These are phyloP conservation scores for Aspergillus sp. DNA, from an alignment of 2,329 filamentous ascomycete genomes.

Conservation along the genomic window DNA sequence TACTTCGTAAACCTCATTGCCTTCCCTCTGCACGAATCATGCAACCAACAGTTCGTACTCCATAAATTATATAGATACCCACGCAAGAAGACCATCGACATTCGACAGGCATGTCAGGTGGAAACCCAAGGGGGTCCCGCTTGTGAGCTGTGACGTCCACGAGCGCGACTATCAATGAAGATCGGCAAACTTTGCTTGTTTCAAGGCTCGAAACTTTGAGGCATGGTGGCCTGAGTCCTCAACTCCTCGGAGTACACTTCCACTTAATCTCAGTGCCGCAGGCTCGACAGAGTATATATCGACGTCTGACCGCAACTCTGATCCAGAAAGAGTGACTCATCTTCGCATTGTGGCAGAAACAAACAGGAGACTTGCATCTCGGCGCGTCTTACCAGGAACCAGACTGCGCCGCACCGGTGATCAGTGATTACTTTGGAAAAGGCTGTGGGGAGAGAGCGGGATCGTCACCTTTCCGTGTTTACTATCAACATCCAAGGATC, in stretches of 20 bases:
- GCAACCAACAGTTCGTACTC: too few relatives aligned
- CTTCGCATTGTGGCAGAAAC: background rate
- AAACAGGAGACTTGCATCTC: slow-evolving; percentile 10
- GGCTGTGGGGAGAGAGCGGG: slow-evolving; percentile 6
- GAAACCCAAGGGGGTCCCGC: background rate
- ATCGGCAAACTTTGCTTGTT: slow-evolving; percentile 20
- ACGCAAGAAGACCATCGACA: too few relatives aligned
- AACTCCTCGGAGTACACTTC: too few relatives aligned
- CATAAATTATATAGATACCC: too few relatives aligned
- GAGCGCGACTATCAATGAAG: slow-evolving; percentile 15
- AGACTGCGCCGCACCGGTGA: background rate
- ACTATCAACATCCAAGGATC: background rate
- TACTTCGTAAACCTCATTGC: too few relatives aligned
- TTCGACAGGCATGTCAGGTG: background rate
- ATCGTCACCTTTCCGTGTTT: slow-evolving; percentile 3
- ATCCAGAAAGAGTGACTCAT: background rate
- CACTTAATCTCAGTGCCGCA: too few relatives aligned
- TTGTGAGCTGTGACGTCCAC: slow-evolving; percentile 12
- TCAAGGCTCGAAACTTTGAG: background rate
- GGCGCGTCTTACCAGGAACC: slow-evolving; percentile 16
- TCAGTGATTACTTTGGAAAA: background rate
- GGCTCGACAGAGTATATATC: too few relatives aligned
- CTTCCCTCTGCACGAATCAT: too few relatives aligned
- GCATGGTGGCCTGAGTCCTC: background rate
- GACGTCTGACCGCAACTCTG: too few relatives aligned